Evolutionary conservation across 495 filamentous ascomycete species (phyloP).

Genomic region (Apiosordaria backusii): DNA sequence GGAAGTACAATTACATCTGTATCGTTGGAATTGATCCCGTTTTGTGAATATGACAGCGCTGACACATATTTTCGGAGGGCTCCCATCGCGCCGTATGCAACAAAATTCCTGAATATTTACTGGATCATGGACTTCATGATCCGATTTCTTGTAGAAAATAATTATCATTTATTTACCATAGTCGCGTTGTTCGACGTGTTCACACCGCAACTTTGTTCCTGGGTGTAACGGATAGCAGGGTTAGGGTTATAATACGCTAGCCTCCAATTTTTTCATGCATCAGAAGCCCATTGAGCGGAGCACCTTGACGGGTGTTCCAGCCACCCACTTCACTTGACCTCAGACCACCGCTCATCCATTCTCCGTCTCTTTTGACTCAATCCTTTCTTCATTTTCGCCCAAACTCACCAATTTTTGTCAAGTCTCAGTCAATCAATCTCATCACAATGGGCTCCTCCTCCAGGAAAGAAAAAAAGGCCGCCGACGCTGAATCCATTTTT

Average conservation of each 20-base stretch:
- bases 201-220: too few relatives aligned
- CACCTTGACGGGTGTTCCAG: slow-evolving; percentile 12
- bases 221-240: too few relatives aligned
- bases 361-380: background rate
- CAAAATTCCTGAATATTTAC: background rate
- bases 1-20: slow-evolving; percentile 1
- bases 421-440: background rate
- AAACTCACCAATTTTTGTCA: background rate
- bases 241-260: slow-evolving; percentile 8
- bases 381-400: background rate
- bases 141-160: background rate
- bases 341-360: background rate
- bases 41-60: background rate
- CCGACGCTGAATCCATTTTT: background rate
- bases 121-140: too few relatives aligned
- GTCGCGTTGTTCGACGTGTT: background rate
- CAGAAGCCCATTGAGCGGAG: background rate
- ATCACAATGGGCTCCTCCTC: background rate
- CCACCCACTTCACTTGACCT: background rate
- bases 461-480: background rate
- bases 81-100: background rate
- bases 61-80: background rate
- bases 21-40: slow-evolving; percentile 20
- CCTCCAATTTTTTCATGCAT: slow-evolving; percentile 3
- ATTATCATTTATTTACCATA: background rate